Evolutionary conservation across 768 basidiomycete genomes (phyloP).

Genomic region (Kwoniella sp.): DNA sequence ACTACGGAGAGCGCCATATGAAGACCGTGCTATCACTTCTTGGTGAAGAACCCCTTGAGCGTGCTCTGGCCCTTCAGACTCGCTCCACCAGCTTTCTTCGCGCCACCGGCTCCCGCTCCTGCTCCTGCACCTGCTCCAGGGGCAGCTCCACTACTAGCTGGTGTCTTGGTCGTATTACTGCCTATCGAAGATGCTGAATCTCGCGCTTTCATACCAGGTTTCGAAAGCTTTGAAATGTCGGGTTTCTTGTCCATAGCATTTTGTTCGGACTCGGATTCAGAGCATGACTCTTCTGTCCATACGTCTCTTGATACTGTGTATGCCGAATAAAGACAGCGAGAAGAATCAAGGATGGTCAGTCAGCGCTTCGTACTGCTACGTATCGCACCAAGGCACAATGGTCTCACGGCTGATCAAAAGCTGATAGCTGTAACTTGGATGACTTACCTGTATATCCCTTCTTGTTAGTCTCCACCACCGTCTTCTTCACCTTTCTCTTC

Average conservation of each 20-base stretch:
- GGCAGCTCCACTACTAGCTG: constrained; percentile 8
- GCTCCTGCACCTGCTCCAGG: neutral
- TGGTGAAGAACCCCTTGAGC: constrained; percentile 50
- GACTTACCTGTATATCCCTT: constrained; percentile 50
- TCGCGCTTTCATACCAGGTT: constrained; percentile 8
- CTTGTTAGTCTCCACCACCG: constrained; percentile 32
- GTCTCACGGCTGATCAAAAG: no score
- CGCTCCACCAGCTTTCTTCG: constrained; percentile 19
- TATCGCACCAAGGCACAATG: no score
- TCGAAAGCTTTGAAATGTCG: constrained; percentile 16
- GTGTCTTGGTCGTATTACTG: constrained; percentile 5
- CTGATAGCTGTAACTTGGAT: neutral
- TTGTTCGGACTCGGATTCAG: constrained; percentile 27
- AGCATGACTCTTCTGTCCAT: constrained; percentile 40
- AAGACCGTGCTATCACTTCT: constrained; percentile 46
- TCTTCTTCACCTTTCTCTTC: constrained; percentile 46
- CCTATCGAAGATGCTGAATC: constrained; percentile 22
- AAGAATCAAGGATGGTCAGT: neutral
- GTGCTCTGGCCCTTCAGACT: constrained; percentile 37
- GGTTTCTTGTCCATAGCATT: constrained; percentile 14
- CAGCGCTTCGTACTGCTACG: neutral
- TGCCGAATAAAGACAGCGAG: neutral
- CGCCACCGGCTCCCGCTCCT: constrained; percentile 1
- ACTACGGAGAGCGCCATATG: no score
- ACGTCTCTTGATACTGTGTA: constrained; percentile 39